Conservation (phyloP, 2,329 filamentous ascomycete species). For the Zymoseptoria pseudotritici region DNA sequence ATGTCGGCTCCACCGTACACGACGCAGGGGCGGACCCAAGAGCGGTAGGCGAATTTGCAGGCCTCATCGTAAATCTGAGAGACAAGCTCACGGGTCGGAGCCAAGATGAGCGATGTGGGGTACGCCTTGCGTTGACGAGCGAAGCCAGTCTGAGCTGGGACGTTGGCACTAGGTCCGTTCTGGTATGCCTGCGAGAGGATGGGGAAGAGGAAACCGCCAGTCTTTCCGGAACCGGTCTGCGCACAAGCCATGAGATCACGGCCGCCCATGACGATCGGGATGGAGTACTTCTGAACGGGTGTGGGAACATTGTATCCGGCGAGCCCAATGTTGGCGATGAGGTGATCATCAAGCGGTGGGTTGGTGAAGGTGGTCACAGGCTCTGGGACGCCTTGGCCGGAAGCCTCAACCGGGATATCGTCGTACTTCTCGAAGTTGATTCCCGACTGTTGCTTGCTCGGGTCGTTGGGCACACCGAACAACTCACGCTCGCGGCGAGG, state of each 20-base stretch:
- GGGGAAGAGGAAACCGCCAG: slow-evolving; percentile 97
- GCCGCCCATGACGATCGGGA: slow-evolving; percentile 95
- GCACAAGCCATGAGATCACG: slow-evolving; percentile 99
- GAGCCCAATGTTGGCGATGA: slow-evolving; percentile 86
- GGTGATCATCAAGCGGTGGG: slow-evolving; percentile 89
- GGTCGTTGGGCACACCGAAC: slow-evolving; percentile 84
- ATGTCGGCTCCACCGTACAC: slow-evolving; percentile 99
- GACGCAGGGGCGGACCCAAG: slow-evolving; percentile 96
- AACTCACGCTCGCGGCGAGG: slow-evolving; percentile 88
- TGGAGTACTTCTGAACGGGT: slow-evolving; percentile 98
- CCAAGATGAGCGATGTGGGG: slow-evolving; percentile 90
- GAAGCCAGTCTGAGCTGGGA: slow-evolving; percentile 62
- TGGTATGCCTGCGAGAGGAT: slow-evolving; percentile 97
- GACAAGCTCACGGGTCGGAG: slow-evolving; percentile 94
- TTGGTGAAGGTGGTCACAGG: slow-evolving; percentile 85
- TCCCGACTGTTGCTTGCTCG: slow-evolving; percentile 89
- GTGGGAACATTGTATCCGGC: slow-evolving; percentile 94
- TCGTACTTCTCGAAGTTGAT: slow-evolving; percentile 99
- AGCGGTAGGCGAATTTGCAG: slow-evolving; percentile 97
- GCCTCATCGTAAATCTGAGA: slow-evolving; percentile 98
- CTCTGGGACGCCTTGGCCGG: slow-evolving; percentile 86
- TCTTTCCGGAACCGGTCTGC: slow-evolving; percentile 99
- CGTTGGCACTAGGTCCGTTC: slow-evolving; percentile 68
- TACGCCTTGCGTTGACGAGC: slow-evolving; percentile 96
- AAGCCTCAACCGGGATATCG: slow-evolving; percentile 96